Conservation (phyloP, 306 rosid genomes). For the Pyrus betulifolia region DNA sequence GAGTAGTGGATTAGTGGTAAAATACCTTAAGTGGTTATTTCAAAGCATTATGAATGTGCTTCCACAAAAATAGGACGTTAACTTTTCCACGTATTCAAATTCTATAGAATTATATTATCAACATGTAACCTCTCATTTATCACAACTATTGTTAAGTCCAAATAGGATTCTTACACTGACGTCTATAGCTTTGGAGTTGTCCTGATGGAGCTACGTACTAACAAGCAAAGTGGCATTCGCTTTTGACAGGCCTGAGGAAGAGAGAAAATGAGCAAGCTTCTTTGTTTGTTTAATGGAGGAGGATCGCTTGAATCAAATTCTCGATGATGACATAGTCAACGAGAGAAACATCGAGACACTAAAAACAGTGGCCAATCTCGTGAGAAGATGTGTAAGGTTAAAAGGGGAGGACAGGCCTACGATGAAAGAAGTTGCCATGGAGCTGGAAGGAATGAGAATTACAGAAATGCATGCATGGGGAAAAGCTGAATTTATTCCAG, state of each 20-base stretch:
- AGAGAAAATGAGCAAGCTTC: not conserved
- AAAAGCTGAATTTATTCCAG: not conserved
- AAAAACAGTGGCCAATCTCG: not conserved
- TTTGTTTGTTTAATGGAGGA: not conserved
- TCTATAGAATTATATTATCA: no score
- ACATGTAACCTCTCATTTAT: no score
- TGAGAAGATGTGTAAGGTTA: not conserved
- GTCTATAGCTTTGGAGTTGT: slow-evolving; percentile 27
- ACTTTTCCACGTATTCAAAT: no score
- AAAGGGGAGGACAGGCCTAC: slow-evolving; percentile 4
- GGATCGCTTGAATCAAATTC: not conserved
- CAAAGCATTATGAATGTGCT: no score
- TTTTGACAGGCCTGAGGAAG: not conserved
- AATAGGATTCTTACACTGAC: not conserved
- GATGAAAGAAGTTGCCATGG: slow-evolving; percentile 1
- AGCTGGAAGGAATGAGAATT: not conserved
- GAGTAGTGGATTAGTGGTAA: no score
- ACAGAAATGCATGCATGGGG: not conserved
- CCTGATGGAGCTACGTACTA: slow-evolving; percentile 8
- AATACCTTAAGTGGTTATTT: no score
- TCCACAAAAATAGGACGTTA: no score
- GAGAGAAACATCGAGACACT: not conserved
- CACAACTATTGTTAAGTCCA: no score
- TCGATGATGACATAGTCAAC: not conserved
- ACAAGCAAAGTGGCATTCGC: not conserved